These are phyloP conservation scores for Sorghum bicolor DNA, from an alignment of 176 grass and related monocot species.

Conservation along the genomic window DNA sequence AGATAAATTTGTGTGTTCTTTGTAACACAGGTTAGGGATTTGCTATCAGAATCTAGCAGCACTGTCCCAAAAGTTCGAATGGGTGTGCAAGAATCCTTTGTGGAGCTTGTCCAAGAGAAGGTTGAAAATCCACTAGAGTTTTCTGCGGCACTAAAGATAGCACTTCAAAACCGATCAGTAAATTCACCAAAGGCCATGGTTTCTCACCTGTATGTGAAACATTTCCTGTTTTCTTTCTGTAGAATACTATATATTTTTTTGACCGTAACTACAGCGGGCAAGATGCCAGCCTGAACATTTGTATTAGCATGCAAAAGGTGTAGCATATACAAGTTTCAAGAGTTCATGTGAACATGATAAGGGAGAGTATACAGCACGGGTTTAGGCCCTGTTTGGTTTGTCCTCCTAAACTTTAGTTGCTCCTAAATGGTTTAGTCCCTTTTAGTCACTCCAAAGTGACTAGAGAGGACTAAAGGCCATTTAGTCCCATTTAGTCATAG, in stretches of 20 bases:
- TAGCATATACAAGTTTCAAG: neutral
- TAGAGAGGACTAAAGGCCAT: too few relatives aligned
- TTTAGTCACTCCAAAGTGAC: too few relatives aligned
- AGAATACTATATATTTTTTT: neutral
- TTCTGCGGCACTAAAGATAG: conserved; percentile 62
- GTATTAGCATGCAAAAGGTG: neutral
- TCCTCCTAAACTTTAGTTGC: too few relatives aligned
- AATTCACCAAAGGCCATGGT: conserved; percentile 66
- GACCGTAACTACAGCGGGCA: neutral
- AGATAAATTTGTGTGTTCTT: conserved; percentile 24
- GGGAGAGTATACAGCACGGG: neutral
- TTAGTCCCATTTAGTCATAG: too few relatives aligned
- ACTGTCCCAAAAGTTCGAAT: conserved; percentile 59
- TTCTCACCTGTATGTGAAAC: conserved; percentile 81
- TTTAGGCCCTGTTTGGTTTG: too few relatives aligned
- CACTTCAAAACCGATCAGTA: conserved; percentile 69
- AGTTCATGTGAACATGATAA: neutral
- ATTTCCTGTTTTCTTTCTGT: conserved; percentile 21
- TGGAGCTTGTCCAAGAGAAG: conserved; percentile 90
- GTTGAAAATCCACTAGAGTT: conserved; percentile 90
- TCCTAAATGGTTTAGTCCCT: too few relatives aligned
- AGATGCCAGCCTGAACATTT: neutral
- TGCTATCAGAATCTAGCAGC: conserved; percentile 71
- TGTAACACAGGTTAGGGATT: conserved; percentile 65
- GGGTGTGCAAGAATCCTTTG: conserved; percentile 70